Evolutionary conservation across 331 rosid species (phyloP).

Genomic region (Prunus yedoensis): DNA sequence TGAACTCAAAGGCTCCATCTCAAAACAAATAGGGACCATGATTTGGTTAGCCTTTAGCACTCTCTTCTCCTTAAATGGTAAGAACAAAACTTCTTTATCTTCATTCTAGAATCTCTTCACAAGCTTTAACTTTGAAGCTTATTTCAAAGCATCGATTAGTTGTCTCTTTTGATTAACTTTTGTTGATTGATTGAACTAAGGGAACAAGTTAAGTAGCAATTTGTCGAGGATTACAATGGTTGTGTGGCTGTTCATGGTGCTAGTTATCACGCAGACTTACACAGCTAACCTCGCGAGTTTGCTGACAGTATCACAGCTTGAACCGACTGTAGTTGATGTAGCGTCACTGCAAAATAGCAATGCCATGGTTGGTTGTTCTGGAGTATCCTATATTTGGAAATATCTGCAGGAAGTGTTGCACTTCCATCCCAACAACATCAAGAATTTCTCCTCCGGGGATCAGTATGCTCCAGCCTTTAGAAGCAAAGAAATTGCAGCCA

Average conservation of each 20-base stretch:
- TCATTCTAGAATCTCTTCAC: not conserved
- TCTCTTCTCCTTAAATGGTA: slow-evolving; percentile 38
- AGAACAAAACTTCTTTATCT: not conserved
- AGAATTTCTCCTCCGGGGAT: slow-evolving; percentile 6
- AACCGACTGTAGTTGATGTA: slow-evolving; percentile 23
- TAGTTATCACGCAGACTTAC: slow-evolving; percentile 38
- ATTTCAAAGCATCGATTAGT: not conserved
- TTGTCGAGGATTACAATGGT: slow-evolving; percentile 39
- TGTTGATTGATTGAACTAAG: slow-evolving; percentile 20
- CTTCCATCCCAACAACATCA: slow-evolving; percentile 22
- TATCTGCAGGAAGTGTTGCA: slow-evolving; percentile 30
- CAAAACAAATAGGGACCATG: slow-evolving; percentile 31
- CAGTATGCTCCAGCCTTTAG: slow-evolving; percentile 37
- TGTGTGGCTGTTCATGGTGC: slow-evolving; percentile 44
- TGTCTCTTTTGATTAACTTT: not conserved
- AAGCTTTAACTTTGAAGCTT: not conserved
- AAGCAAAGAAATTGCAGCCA: slow-evolving; percentile 35
- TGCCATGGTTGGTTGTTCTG: slow-evolving; percentile 31
- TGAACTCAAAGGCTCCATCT: slow-evolving; percentile 27
- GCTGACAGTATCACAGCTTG: slow-evolving; percentile 33
- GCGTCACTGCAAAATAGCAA: slow-evolving; percentile 28
- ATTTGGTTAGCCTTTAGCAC: slow-evolving; percentile 36
- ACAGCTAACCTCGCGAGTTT: slow-evolving; percentile 49
- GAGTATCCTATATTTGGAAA: slow-evolving; percentile 25
- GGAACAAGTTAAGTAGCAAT: slow-evolving; percentile 32